A percentile compares a stretch with the other conserved stretches of the same genome.
Conservation (phyloP, 2,329 filamentous ascomycete genomes). For the Scedosporium apiospermum region DNA sequence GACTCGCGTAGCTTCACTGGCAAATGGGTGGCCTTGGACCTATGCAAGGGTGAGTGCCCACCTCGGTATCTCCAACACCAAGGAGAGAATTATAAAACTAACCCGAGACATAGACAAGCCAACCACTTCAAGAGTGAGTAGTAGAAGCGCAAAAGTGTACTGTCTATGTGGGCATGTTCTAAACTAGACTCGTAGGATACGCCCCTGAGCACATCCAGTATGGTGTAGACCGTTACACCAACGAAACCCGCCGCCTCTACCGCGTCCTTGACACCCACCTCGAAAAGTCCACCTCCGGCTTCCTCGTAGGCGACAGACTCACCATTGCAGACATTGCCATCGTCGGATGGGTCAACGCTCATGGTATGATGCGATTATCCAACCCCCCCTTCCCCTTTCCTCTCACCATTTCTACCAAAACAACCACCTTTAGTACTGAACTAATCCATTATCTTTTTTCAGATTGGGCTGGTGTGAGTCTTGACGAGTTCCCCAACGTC, state of each 20-base stretch:
- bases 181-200: slow-evolving; percentile 39
- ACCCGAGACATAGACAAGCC: slow-evolving; percentile 43
- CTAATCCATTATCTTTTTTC: not conserved
- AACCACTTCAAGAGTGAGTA: slow-evolving; percentile 66
- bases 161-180: not conserved
- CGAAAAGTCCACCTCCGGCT: slow-evolving; percentile 42
- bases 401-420: not conserved
- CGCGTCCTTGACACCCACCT: slow-evolving; percentile 67
- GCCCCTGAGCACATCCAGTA: slow-evolving; percentile 77
- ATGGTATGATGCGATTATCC: slow-evolving; percentile 26
- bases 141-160: slow-evolving; percentile 12
- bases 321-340: slow-evolving; percentile 73
- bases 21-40: slow-evolving; percentile 74
- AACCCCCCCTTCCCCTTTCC: not conserved
- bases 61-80: not conserved
- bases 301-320: slow-evolving; percentile 56
- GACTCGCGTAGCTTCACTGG: slow-evolving; percentile 47
- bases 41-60: slow-evolving; percentile 53
- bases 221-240: slow-evolving; percentile 71
- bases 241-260: slow-evolving; percentile 78
- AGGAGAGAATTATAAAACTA: not conserved
- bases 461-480: slow-evolving; percentile 40
- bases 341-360: slow-evolving; percentile 64
- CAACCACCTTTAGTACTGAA: not conserved
- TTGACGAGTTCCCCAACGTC: slow-evolving; percentile 65